phyloP scores from a whole-genome alignment of 2,329 filamentous ascomycete genomes.

The Nemania diffusa region DNA sequence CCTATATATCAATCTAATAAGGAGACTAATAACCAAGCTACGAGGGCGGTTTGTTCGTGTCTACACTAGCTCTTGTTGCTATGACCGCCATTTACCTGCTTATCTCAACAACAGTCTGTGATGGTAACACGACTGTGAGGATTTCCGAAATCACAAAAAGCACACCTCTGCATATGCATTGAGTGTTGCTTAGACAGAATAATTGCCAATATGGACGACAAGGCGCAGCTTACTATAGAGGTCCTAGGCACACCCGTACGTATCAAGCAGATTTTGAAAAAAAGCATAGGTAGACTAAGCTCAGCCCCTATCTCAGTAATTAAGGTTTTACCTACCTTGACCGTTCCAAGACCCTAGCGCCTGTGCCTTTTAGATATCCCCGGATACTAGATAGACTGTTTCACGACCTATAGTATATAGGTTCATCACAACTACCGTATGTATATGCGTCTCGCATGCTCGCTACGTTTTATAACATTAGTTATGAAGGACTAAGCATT shows the following conservation, averaged over 20 bases:
- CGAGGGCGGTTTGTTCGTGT: not conserved
- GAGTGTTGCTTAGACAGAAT: constrained; percentile 7
- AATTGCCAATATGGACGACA: constrained; percentile 3
- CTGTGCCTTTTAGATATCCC: not conserved
- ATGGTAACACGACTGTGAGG: constrained; percentile 2
- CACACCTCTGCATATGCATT: not conserved
- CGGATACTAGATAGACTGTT: not conserved
- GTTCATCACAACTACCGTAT: not conserved
- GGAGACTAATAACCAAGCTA: not conserved
- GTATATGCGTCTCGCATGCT: not conserved
- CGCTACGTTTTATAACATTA: not conserved
- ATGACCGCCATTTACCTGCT: not conserved
- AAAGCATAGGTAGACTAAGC: not conserved
- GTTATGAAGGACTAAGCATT: not conserved
- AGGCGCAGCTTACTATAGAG: constrained; percentile 26
- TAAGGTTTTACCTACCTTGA: too few relatives aligned
- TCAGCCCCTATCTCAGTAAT: not conserved
- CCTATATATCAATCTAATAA: too few relatives aligned
- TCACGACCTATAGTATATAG: not conserved
- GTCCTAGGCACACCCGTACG: constrained; percentile 3
- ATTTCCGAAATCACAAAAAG: not conserved
- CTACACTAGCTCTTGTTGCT: not conserved
- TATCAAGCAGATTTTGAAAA: constrained; percentile 3
- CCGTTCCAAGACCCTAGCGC: not conserved
- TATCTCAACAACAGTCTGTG: constrained; percentile 1